Evolutionary conservation across 1,139 yeast genomes (phyloP), one percentile per base, ranked within the genome.

Genomic region (Sugiyamaella pinicola): DNA sequence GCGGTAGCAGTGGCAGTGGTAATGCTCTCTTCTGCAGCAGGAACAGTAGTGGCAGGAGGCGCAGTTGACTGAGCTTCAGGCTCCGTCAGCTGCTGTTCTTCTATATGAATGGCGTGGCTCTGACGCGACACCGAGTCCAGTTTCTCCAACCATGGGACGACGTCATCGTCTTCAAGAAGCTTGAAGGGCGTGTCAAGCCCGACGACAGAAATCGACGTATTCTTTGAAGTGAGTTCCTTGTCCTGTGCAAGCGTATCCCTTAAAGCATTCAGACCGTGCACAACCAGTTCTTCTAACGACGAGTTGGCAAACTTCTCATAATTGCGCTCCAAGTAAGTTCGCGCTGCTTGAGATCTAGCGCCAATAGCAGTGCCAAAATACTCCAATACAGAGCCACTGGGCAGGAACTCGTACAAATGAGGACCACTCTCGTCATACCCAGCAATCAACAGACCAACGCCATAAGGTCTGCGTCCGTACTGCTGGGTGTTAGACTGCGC

Each of bases 291-390:
- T 63, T 89, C 95, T 51, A 84, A 76, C 10, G 80, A 70, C 8
- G 85, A 80, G 35, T 78, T 74, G 35, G 83, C 76, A 63, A 88
- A 87, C 39, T 77, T 75, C 33, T 87, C 90, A 67, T 84, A 78
- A 58, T 85, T 84, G 68, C 96, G 83, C 71, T 93, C 99, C 68
- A 95, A 75, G 65, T 90, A 93, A 1, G 99, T 93, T 74, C 96
- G 82, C 13, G 97, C 97, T 46, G 98, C 98, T 74, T 93, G 99
- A 1, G 98, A 90, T 68, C 99, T 82, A 13, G 99, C 99, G 47
- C 99, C 99, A 67, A 93, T 90, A 41, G 99, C 96, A 9, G 97
- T 86, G 38, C 96, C 99, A 62, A 78, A 82, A 68, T 91, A 87
- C 70, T 93, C 98, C 66, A 90, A 77, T 21, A 87, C 95, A 28